Conservation (phyloP, 2,329 filamentous ascomycete species). For the Hyphodiscus sp. region DNA sequence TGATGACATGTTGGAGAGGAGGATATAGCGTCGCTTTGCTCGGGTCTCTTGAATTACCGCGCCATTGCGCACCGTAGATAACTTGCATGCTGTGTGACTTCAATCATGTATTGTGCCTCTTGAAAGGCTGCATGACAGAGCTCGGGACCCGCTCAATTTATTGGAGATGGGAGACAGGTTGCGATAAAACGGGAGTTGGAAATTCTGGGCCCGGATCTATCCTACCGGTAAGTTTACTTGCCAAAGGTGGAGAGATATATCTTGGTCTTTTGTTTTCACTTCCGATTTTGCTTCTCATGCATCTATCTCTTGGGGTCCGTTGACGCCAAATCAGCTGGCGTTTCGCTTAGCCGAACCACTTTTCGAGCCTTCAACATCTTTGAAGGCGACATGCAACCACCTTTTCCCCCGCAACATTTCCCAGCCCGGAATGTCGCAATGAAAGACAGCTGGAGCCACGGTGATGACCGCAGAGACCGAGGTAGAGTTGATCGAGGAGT, state of each 20-base stretch:
- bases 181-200: background rate
- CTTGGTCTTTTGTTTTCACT: conserved; percentile 4
- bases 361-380: background rate
- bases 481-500: conserved; percentile 35
- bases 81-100: conserved; percentile 23
- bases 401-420: conserved; percentile 14
- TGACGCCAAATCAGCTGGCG: background rate
- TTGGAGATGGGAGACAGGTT: background rate
- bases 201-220: background rate
- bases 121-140: conserved; percentile 1
- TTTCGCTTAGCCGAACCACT: background rate
- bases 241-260: conserved; percentile 2
- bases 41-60: conserved; percentile 2
- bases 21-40: background rate
- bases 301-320: background rate
- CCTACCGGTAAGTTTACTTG: conserved; percentile 11
- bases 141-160: background rate
- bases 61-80: conserved; percentile 23
- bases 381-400: conserved; percentile 1
- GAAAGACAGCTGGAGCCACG: conserved; percentile 37
- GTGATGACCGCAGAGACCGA: conserved; percentile 36
- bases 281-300: background rate
- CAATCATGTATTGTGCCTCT: conserved; percentile 15
- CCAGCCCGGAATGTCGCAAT: conserved; percentile 35
- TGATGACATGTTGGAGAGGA: background rate